A percentile compares a stretch with the other conserved stretches of the same genome.
phyloP scores from a whole-genome alignment of 306 rosid species.

The Alnus glutinosa region DNA sequence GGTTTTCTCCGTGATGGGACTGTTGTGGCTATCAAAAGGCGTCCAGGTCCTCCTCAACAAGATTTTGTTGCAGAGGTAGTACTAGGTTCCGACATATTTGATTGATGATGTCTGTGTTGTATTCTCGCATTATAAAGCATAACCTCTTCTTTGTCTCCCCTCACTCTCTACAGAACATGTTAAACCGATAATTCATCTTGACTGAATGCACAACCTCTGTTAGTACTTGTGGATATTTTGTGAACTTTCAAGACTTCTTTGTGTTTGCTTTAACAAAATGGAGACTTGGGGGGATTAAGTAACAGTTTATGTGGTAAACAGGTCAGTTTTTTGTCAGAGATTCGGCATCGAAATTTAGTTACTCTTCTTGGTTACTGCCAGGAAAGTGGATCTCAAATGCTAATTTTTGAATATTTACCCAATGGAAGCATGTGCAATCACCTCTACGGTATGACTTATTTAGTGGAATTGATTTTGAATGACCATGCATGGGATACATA shows the following conservation, averaged over 20 bases:
- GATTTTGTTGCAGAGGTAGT: slow-evolving; percentile 44
- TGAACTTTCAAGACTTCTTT: background rate
- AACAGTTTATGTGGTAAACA: slow-evolving; percentile 21
- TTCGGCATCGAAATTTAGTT: slow-evolving; percentile 47
- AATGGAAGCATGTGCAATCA: slow-evolving; percentile 46
- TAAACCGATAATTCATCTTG: background rate
- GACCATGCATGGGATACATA: background rate
- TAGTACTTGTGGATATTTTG: background rate
- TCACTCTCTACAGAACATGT: background rate
- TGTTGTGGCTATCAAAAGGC: slow-evolving; percentile 48
- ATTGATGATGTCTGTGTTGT: slow-evolving; percentile 5
- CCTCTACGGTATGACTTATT: slow-evolving; percentile 39
- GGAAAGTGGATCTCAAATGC: slow-evolving; percentile 48
- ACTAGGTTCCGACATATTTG: slow-evolving; percentile 7
- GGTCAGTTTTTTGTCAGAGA: slow-evolving; percentile 42
- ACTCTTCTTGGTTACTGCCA: slow-evolving; percentile 49
- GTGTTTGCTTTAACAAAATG: background rate
- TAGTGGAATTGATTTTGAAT: slow-evolving; percentile 2
- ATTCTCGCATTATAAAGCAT: background rate
- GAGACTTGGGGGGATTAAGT: background rate
- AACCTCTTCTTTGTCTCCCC: too few relatives aligned
- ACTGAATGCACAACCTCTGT: background rate
- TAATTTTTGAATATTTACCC: slow-evolving; percentile 48
- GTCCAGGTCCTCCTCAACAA: slow-evolving; percentile 35
- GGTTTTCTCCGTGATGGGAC: slow-evolving; percentile 49